A percentile compares a stretch with the other conserved stretches of the same genome.
phyloP scores from a whole-genome alignment of 768 basidiomycete species.

The Strobilomyces echinocephalus region DNA sequence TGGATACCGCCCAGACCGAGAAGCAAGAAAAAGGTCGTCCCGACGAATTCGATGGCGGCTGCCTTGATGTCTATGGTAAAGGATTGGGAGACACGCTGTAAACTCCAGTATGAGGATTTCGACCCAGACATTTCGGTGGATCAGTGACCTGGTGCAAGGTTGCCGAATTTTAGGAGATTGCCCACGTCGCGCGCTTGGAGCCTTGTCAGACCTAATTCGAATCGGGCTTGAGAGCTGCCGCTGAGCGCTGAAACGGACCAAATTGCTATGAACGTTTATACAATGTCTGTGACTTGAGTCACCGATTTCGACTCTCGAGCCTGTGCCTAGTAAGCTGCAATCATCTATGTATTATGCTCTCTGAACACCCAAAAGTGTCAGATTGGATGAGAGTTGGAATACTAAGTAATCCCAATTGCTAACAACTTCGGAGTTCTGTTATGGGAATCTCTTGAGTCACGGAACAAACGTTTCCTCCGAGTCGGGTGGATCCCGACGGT shows the following conservation, averaged over 20 bases:
- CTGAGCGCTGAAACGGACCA: no score
- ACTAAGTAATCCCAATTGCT: no score
- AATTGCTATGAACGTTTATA: no score
- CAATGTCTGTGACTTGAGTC: no score
- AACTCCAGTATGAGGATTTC: slow-evolving; percentile 19
- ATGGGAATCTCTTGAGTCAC: no score
- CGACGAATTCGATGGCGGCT: slow-evolving; percentile 53
- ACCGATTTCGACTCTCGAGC: neutral
- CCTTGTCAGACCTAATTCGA: neutral
- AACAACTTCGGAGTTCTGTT: no score
- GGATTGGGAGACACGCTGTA: slow-evolving; percentile 22
- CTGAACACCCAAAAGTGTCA: no score
- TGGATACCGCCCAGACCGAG: slow-evolving; percentile 64
- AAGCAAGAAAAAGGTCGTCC: slow-evolving; percentile 60
- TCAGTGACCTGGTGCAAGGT: neutral
- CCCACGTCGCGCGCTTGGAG: neutral
- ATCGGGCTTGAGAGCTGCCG: neutral
- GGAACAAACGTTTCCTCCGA: no score
- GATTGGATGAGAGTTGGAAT: no score
- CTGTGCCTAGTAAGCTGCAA: neutral
- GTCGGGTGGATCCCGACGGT: no score
- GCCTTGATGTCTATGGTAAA: slow-evolving; percentile 42
- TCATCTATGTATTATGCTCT: no score
- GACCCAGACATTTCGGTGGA: slow-evolving; percentile 8
- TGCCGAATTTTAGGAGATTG: neutral